These are phyloP conservation scores for Trichosporon asahii DNA, from an alignment of 1,284 basidiomycete genomes.

Conservation along the genomic window DNA sequence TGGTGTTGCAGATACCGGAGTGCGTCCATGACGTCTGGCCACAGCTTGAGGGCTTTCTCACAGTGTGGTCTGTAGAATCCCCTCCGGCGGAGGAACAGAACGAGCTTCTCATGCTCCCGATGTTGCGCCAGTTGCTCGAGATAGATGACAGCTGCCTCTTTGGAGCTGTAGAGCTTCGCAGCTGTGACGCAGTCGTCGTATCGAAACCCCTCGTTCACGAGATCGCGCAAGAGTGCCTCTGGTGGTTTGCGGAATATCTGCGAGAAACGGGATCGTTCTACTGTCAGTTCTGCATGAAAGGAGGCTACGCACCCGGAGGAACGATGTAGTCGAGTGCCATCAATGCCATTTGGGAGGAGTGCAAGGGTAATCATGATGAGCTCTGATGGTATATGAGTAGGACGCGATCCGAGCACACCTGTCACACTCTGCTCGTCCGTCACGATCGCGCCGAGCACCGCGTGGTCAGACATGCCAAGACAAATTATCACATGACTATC, in stretches of 20 bases:
- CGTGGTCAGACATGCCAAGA: not conserved
- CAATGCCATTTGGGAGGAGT: not conserved
- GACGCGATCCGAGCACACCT: not conserved
- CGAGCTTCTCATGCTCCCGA: not conserved
- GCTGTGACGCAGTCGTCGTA: slow-evolving; percentile 1
- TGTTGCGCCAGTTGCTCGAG: not conserved
- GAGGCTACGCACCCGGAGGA: not conserved
- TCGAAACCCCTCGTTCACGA: not conserved
- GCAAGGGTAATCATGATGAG: not conserved
- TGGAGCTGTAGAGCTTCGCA: not conserved
- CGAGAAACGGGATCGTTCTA: not conserved
- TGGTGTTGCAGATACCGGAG: not conserved
- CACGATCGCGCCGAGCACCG: not conserved
- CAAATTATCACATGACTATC: not conserved
- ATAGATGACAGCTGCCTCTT: not conserved
- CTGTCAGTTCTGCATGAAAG: not conserved
- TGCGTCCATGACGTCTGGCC: slow-evolving; percentile 1
- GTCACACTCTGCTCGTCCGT: not conserved
- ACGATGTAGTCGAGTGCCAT: not conserved
- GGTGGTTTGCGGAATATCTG: not conserved
- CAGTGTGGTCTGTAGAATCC: not conserved
- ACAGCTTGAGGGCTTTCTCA: not conserved
- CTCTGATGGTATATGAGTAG: not conserved
- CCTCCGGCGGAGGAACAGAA: not conserved
- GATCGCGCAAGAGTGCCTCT: not conserved